phyloP scores from a whole-genome alignment of 306 rosid species.

The Canavalia ensiformis region DNA sequence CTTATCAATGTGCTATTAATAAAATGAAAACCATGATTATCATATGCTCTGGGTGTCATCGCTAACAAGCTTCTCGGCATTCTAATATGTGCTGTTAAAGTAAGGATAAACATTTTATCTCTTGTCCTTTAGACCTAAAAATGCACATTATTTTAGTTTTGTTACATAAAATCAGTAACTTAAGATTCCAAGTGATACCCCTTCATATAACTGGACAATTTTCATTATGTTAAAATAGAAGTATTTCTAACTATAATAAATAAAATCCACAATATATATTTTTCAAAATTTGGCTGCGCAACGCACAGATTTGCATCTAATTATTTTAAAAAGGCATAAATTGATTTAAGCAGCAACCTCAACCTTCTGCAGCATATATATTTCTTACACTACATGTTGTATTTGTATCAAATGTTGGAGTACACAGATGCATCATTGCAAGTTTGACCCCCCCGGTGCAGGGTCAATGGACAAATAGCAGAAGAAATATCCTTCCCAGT shows the following conservation, averaged over 20 bases:
- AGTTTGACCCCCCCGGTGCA: neutral
- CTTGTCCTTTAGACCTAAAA: neutral
- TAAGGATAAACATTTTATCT: no score
- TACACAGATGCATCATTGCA: conserved; percentile 39
- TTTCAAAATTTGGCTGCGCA: no score
- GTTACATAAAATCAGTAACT: neutral
- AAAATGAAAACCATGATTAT: no score
- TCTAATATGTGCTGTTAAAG: no score
- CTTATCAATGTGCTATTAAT: no score
- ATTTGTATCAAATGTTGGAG: neutral
- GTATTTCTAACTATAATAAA: neutral
- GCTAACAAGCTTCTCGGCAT: no score
- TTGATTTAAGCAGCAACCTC: neutral
- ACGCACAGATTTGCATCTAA: no score
- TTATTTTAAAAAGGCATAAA: no score
- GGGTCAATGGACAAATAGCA: no score
- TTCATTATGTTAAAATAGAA: neutral
- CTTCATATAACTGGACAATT: neutral
- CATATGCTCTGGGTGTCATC: no score
- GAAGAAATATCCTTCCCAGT: conserved; percentile 46
- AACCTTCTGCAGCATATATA: neutral
- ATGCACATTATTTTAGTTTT: neutral
- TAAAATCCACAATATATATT: neutral
- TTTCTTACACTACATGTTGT: no score
- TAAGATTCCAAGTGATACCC: neutral